Evolutionary conservation across 345 rosid genomes (phyloP).

Genomic region (Erucastrum elatum): DNA sequence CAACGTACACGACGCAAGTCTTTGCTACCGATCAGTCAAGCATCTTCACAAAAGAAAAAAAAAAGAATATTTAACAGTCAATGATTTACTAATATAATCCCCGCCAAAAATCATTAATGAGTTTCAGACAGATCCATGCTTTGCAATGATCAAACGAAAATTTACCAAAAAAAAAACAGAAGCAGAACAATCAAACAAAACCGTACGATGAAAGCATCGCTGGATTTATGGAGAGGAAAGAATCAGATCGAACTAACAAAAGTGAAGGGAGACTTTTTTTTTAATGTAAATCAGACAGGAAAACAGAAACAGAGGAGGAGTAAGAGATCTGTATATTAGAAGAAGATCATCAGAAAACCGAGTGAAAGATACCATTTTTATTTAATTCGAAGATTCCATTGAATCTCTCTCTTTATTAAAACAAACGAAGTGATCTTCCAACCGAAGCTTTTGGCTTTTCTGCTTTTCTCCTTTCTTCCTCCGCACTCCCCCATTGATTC

Average conservation of each 20-base stretch:
- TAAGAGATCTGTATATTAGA: not conserved
- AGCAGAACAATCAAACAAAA: not conserved
- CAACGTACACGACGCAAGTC: constrained; percentile 29
- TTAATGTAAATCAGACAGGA: constrained; percentile 7
- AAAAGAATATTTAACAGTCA: not conserved
- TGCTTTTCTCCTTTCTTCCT: constrained; percentile 26
- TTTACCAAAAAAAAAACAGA: not conserved
- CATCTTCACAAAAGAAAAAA: not conserved
- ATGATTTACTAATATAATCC: too few species aligned
- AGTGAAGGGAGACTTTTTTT: not conserved
- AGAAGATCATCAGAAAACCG: constrained; percentile 3
- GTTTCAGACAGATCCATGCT: not conserved
- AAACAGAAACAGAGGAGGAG: constrained; percentile 11
- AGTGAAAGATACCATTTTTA: constrained; percentile 27
- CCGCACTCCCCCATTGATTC: constrained; percentile 31
- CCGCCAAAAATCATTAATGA: not conserved
- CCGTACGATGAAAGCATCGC: not conserved
- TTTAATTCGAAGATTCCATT: constrained; percentile 28
- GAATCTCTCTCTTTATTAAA: constrained; percentile 3
- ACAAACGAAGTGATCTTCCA: constrained; percentile 23
- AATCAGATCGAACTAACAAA: constrained; percentile 4
- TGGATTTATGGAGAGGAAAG: not conserved
- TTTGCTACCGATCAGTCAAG: not conserved
- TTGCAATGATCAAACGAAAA: not conserved
- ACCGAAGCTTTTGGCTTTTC: constrained; percentile 36